phyloP scores from a whole-genome alignment of 208 protist genomes.

The Trypanosoma grayi region DNA sequence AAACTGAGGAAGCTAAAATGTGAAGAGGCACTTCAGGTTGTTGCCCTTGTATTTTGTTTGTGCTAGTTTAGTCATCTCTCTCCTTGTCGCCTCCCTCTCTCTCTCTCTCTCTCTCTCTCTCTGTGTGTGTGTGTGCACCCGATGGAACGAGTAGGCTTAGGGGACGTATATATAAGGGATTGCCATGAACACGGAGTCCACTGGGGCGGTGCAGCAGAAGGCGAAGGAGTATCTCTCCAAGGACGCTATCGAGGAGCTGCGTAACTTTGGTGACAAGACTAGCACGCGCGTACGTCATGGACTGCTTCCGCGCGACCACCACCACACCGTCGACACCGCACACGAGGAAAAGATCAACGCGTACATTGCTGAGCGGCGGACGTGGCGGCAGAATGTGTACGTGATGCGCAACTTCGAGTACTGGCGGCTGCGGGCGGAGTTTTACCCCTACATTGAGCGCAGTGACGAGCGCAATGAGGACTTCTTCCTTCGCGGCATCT shows the following conservation, averaged over 20 bases:
- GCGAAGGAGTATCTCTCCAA: constrained; percentile 59
- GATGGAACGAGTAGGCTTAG: constrained; percentile 14
- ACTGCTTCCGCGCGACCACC: constrained; percentile 52
- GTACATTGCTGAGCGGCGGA: constrained; percentile 55
- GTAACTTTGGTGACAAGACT: constrained; percentile 35
- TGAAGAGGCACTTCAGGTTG: background rate
- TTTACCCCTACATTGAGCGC: constrained; percentile 72
- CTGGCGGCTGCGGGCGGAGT: constrained; percentile 74
- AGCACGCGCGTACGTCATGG: constrained; percentile 52
- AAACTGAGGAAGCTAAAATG: background rate
- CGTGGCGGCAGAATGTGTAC: constrained; percentile 61
- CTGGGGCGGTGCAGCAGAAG: constrained; percentile 29
- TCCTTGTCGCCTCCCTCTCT: background rate
- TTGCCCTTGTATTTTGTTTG: constrained; percentile 14
- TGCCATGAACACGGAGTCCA: constrained; percentile 8
- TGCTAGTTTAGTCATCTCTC: background rate
- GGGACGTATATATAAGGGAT: constrained; percentile 1
- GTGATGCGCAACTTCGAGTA: constrained; percentile 70
- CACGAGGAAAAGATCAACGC: constrained; percentile 64
- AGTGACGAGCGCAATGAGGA: constrained; percentile 64
- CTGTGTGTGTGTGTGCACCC: background rate
- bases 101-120: constrained; percentile 13
- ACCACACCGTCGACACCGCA: constrained; percentile 43
- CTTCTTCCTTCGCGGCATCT: constrained; percentile 80
- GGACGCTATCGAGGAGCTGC: constrained; percentile 52